phyloP scores from a whole-genome alignment of 345 rosid species.

The Jatropha curcas region DNA sequence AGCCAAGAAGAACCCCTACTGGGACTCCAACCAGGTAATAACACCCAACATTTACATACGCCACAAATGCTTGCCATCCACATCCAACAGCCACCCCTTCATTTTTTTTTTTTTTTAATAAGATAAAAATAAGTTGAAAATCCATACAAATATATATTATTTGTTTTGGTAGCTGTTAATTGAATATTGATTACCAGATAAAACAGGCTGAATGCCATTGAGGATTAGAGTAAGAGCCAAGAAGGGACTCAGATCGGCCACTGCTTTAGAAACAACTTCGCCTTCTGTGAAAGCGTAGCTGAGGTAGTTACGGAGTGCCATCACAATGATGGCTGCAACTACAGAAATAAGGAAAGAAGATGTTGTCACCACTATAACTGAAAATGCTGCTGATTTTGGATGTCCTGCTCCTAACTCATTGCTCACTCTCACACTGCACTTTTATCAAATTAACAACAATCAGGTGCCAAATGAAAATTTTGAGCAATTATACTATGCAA shows the following conservation, averaged over 20 bases:
- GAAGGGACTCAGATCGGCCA: constrained; percentile 53
- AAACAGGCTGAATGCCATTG: constrained; percentile 58
- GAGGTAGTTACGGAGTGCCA: constrained; percentile 46
- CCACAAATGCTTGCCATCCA: constrained; percentile 75
- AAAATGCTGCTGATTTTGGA: constrained; percentile 64
- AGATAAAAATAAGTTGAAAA: too few relatives aligned
- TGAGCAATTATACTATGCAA: too few relatives aligned
- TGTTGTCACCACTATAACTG: constrained; percentile 38
- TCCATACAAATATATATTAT: not conserved
- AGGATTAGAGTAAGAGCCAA: constrained; percentile 55
- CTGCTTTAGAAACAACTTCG: constrained; percentile 50
- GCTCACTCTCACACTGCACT: constrained; percentile 61
- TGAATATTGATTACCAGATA: constrained; percentile 54
- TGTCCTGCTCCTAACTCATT: constrained; percentile 76
- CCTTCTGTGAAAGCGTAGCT: constrained; percentile 65
- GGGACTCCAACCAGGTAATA: constrained; percentile 64
- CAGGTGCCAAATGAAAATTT: too few relatives aligned
- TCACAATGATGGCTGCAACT: constrained; percentile 40
- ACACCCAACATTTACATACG: constrained; percentile 63
- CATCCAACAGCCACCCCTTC: constrained; percentile 79
- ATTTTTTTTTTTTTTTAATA: too few relatives aligned
- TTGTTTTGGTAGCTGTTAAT: too few relatives aligned
- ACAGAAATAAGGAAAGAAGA: constrained; percentile 48
- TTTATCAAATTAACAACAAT: not conserved
- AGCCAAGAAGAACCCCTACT: constrained; percentile 54